Base-by-base conservation (phyloP, 2,329 filamentous ascomycete genomes). In the Aspergillus luchuensis region DNA sequence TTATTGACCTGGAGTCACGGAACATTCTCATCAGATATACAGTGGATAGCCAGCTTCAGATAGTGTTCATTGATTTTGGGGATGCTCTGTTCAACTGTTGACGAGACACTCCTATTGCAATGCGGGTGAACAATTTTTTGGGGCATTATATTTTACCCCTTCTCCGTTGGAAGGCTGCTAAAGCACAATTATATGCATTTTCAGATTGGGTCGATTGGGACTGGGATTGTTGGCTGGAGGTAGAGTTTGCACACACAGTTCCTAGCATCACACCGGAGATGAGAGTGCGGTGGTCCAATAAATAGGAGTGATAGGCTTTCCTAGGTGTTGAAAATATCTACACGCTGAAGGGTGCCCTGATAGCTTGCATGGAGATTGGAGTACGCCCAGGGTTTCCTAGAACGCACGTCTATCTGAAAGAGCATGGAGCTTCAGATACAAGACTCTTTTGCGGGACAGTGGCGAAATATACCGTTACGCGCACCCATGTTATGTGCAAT, bases 141-240 rank as follows among this genome's bases (percentile, higher is more conserved):
- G 28, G 28, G 8, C 3, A 30, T 8, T 67, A 67, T 30, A 63
- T 69, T 23, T 67, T 61, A 28, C 67, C 68, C n/a, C 30, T 61
- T 15, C 45, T 69, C 25, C 60, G 62, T 15, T 69, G 67, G 64
- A 51, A 61, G 10, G 28, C 56, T 25, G 8, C 19, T 17, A 52
- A 25, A 25, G n/a, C 17, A 10, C 54, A 38, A 25, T 47, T 19
- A 21, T 25, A 36, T 30, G 19, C 60, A 30, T 68, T 67, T 38
- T 21, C 28, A 39, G 57, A 66, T 8, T 70, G 66, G 65, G 59
- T 69, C 60, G 65, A 70, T 51, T 70, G 67, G 68, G 66, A 67
- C 15, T 68, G 57, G 62, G 47, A 62, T 48, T n/a, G 57, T 17
- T 71, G 64, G 67, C 30, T 69, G 7, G 50, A 67, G 58, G 54